Evolutionary conservation across 2,329 filamentous ascomycete genomes (phyloP), one percentile per base, ranked within the genome.

Genomic region (Colletotrichum lentis): DNA sequence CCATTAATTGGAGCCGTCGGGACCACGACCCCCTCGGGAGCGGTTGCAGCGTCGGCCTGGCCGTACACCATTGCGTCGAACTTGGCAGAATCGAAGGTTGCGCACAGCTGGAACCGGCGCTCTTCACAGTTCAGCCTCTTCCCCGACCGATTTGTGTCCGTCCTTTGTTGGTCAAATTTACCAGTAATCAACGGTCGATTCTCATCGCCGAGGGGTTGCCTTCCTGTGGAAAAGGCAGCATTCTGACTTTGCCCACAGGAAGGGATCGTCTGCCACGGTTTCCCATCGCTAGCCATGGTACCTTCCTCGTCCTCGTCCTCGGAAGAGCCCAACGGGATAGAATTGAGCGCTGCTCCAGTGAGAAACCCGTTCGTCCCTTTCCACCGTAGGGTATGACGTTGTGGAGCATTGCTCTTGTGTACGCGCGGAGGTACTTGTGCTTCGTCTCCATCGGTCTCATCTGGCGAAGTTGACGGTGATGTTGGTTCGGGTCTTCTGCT

Each of bases 51-150:
- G 54, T 58, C 37, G 62, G 62, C 50, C 61, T 70, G 70, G 10
- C 52, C 39, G 37, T 73, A 72, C 5, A 73, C 61, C 55, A 59
- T 57, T 6, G 55, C 47, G 44, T 73, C 72, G 37, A 73, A 73
- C 11, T 62, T 66, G 41, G 46, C 53, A 41, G 65, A 61, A 37
- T 72, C 61, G 16, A 73, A 72, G 6, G 16, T 11, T 14, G 39
- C 47, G 44, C 60, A 69, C 12, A 65, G 16, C 46, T 61, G 43
- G 5, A 65, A 20, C 12, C 66, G 69, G 54, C 44, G 69, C 31
- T 62, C 20, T 35, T 62, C 61, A n/a, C 58, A 59, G 12, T 43
- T 50, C 37, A 52, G 7, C 37, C 24, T 65, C 49, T 35, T 60
- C 11, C n/a, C 49, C 11, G 16, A 12, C 20, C 35, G 37, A 16